Conservation (phyloP, 2,329 filamentous ascomycete genomes). For the Alternaria arborescens region DNA sequence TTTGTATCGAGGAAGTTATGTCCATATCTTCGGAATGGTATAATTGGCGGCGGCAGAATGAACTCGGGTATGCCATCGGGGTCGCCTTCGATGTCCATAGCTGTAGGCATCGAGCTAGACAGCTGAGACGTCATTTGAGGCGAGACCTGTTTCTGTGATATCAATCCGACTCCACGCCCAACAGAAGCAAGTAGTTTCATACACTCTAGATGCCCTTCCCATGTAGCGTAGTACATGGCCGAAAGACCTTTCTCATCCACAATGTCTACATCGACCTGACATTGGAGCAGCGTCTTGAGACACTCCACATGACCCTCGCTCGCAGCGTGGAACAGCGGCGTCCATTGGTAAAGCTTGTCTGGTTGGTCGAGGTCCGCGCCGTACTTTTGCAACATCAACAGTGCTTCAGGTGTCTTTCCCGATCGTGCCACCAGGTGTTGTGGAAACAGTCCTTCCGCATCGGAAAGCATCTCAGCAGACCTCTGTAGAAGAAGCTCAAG, state of each 20-base stretch:
- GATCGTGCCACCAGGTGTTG: conserved; percentile 95
- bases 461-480: conserved; percentile 83
- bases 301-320: conserved; percentile 95
- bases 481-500: conserved; percentile 84
- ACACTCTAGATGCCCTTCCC: conserved; percentile 95
- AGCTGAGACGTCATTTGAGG: conserved; percentile 54
- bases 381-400: conserved; percentile 82
- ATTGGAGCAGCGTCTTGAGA: conserved; percentile 79
- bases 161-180: conserved; percentile 45
- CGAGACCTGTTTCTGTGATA: conserved; percentile 45
- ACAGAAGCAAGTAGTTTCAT: conserved; percentile 82
- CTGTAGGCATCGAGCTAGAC: conserved; percentile 49
- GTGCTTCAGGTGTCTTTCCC: conserved; percentile 79
- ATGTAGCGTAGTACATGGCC: conserved; percentile 97
- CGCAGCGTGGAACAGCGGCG: conserved; percentile 92
- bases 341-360: conserved; percentile 98
- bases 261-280: conserved; percentile 79
- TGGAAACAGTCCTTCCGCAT: conserved; percentile 96
- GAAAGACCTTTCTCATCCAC: conserved; percentile 92
- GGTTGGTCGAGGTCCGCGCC: conserved; percentile 90
- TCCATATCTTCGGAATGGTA: conserved; percentile 90
- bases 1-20: conserved; percentile 99
- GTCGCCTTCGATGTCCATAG: conserved; percentile 71
- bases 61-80: conserved; percentile 90
- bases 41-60: conserved; percentile 92